Conservation (phyloP, 2,329 filamentous ascomycete genomes). For the Aspergillus intermedius region DNA sequence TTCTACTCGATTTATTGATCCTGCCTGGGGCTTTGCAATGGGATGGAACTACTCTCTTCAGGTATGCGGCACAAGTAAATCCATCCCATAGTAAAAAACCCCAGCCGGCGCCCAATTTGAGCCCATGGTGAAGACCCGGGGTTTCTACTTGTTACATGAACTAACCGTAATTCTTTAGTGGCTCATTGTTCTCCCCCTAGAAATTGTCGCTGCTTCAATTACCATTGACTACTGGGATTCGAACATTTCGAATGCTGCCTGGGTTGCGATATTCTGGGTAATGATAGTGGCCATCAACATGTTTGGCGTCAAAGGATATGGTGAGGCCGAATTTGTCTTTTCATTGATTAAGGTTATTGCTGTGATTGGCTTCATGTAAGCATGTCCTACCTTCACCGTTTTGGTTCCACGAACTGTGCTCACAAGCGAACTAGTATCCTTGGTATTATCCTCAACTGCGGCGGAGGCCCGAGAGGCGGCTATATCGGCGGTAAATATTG, state of each 20-base stretch:
- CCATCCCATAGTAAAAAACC: too few species aligned
- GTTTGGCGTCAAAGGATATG: slow-evolving; percentile 82
- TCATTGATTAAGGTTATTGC: slow-evolving; percentile 79
- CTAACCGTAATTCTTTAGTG: slow-evolving; percentile 40
- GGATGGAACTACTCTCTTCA: slow-evolving; percentile 90
- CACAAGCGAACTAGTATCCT: slow-evolving; percentile 54
- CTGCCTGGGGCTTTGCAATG: slow-evolving; percentile 92
- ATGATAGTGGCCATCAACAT: slow-evolving; percentile 76
- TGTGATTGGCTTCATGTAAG: slow-evolving; percentile 80
- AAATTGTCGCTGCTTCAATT: slow-evolving; percentile 79
- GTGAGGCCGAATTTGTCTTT: slow-evolving; percentile 84
- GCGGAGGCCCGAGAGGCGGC: slow-evolving; percentile 63
- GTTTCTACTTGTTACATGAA: too few species aligned
- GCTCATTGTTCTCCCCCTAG: slow-evolving; percentile 74
- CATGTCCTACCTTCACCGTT: slow-evolving; percentile 4
- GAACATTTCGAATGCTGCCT: slow-evolving; percentile 61
- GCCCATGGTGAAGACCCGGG: too few species aligned
- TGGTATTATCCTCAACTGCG: slow-evolving; percentile 78
- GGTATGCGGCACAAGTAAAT: too few species aligned
- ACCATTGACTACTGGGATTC: slow-evolving; percentile 76
- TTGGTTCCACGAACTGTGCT: neutral
- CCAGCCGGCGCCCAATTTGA: too few species aligned
- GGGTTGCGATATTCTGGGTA: slow-evolving; percentile 73
- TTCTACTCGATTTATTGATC: slow-evolving; percentile 86
- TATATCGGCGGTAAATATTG: slow-evolving; percentile 79